These are phyloP conservation scores for Chiua sp. DNA, from an alignment of 1,284 basidiomycete species.

Conservation along the genomic window DNA sequence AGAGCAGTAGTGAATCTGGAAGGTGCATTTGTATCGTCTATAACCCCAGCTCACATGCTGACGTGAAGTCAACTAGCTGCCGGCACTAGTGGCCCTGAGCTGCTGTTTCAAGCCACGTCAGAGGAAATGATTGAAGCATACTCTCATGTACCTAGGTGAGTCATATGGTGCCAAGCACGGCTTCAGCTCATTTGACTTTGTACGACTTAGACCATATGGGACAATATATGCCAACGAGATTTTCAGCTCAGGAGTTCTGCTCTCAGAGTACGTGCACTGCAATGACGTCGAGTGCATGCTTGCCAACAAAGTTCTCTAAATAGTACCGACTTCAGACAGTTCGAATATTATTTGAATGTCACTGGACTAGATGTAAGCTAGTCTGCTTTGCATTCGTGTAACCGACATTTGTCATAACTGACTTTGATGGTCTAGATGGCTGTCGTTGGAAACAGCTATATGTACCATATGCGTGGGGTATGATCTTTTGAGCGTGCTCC, in stretches of 20 bases:
- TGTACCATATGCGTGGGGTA: slow-evolving; percentile 89
- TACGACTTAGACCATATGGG: slow-evolving; percentile 73
- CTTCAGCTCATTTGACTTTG: neutral
- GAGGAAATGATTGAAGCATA: slow-evolving; percentile 95
- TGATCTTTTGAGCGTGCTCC: slow-evolving; percentile 2
- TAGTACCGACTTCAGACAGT: slow-evolving; percentile 94
- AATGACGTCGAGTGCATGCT: slow-evolving; percentile 9
- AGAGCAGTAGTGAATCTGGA: slow-evolving; percentile 93
- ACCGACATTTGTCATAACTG: neutral
- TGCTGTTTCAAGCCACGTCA: slow-evolving; percentile 96
- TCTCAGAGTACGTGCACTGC: slow-evolving; percentile 76
- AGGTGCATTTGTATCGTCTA: slow-evolving; percentile 47
- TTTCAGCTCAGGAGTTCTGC: slow-evolving; percentile 90
- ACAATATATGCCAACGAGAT: slow-evolving; percentile 94
- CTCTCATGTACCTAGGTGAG: slow-evolving; percentile 77
- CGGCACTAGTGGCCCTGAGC: slow-evolving; percentile 86
- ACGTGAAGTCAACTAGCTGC: slow-evolving; percentile 59
- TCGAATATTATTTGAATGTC: slow-evolving; percentile 89
- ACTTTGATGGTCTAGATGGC: slow-evolving; percentile 73
- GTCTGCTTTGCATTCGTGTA: neutral
- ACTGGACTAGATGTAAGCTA: slow-evolving; percentile 82
- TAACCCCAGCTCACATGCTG: slow-evolving; percentile 1
- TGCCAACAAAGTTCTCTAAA: slow-evolving; percentile 1
- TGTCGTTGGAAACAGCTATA: slow-evolving; percentile 90
- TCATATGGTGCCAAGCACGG: neutral